These are phyloP conservation scores for Phaeosphaeria sp. DNA, from an alignment of 2,329 filamentous ascomycete genomes.

Conservation along the genomic window DNA sequence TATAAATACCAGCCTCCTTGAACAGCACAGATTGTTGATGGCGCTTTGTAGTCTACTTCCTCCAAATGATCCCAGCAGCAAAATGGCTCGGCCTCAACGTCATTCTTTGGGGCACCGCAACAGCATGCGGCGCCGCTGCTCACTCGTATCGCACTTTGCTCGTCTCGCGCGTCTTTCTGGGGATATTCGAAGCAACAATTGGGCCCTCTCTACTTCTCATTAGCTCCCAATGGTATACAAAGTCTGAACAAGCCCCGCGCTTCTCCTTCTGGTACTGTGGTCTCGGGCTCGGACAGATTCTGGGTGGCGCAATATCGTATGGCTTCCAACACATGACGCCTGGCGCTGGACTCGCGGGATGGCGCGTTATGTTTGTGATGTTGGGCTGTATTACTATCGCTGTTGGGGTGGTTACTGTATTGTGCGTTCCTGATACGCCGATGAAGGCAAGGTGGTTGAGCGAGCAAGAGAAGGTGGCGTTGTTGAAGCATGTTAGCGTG, in stretches of 20 bases:
- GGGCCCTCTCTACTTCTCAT: slow-evolving; percentile 61
- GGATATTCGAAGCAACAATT: slow-evolving; percentile 61
- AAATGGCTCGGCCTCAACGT: slow-evolving; percentile 58
- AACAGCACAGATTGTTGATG: too few species aligned
- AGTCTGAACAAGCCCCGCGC: slow-evolving; percentile 64
- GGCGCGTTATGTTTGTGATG: slow-evolving; percentile 29
- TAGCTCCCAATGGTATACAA: slow-evolving; percentile 62
- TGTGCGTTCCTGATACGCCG: slow-evolving; percentile 49
- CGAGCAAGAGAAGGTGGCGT: slow-evolving; percentile 48
- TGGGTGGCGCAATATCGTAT: slow-evolving; percentile 22
- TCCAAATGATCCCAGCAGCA: slow-evolving; percentile 60
- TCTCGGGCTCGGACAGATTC: slow-evolving; percentile 37
- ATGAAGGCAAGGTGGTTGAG: slow-evolving; percentile 49
- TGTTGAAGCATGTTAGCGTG: slow-evolving; percentile 70
- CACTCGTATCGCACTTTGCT: slow-evolving; percentile 56
- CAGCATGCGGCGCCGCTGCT: slow-evolving; percentile 55
- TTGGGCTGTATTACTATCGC: slow-evolving; percentile 19
- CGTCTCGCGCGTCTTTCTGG: slow-evolving; percentile 55
- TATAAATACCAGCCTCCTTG: background rate
- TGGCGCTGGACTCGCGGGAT: slow-evolving; percentile 10
- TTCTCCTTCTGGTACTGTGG: slow-evolving; percentile 69
- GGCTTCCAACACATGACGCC: slow-evolving; percentile 30
- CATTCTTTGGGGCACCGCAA: slow-evolving; percentile 55
- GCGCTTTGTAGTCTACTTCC: slow-evolving; percentile 10
- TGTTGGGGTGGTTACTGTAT: slow-evolving; percentile 30